These are phyloP conservation scores for Mycena amicta DNA, from an alignment of 768 basidiomycete genomes.

Conservation along the genomic window DNA sequence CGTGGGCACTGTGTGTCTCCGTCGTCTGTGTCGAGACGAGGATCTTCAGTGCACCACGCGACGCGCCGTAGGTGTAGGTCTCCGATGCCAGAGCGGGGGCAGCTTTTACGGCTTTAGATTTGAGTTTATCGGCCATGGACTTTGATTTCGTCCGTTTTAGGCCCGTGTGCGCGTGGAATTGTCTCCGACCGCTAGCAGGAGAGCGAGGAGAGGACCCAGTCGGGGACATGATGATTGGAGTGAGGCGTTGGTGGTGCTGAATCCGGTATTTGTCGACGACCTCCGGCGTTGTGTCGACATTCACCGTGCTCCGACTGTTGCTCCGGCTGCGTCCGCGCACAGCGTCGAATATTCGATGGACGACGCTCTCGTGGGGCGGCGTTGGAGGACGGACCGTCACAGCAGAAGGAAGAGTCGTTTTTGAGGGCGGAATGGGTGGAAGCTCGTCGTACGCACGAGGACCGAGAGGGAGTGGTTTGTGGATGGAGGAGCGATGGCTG, in stretches of 20 bases:
- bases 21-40: slow-evolving; percentile 18
- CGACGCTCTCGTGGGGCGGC: not conserved
- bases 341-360: not conserved
- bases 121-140: not conserved
- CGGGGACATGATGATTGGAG: not conserved
- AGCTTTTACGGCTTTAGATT: not conserved
- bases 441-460: not conserved
- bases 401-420: not conserved
- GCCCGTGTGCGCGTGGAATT: not conserved
- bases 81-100: not conserved
- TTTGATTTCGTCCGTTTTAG: not conserved
- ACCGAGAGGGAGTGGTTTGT: slow-evolving; percentile 3
- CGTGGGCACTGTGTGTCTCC: slow-evolving; percentile 10
- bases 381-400: not conserved
- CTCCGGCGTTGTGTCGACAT: not conserved
- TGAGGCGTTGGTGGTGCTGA: not conserved
- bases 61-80: not conserved
- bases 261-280: not conserved
- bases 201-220: slow-evolving; percentile 1
- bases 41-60: slow-evolving; percentile 4
- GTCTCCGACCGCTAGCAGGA: not conserved
- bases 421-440: slow-evolving; percentile 5
- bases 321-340: not conserved
- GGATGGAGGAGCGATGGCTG: not conserved
- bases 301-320: not conserved